Conservation (phyloP, 805 yeast species). For the Lachancea nothofagi region DNA sequence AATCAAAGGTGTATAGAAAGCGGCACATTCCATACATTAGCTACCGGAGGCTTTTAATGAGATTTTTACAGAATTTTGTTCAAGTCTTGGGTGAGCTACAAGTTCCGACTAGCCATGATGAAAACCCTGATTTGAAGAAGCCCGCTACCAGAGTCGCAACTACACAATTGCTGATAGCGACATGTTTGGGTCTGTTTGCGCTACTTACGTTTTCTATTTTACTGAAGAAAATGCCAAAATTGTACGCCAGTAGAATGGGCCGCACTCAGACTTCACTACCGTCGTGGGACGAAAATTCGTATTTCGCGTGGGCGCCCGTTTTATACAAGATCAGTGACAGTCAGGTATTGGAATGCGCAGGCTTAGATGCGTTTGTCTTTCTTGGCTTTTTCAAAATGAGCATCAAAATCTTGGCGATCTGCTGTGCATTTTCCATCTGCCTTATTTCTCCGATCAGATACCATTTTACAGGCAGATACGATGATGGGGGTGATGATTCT, state of each 20-base stretch:
- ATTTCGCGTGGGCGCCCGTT: slow-evolving; percentile 78
- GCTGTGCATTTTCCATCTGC: slow-evolving; percentile 63
- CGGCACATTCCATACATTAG: background rate
- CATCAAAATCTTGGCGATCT: slow-evolving; percentile 57
- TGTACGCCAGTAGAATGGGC: slow-evolving; percentile 72
- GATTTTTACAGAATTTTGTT: background rate
- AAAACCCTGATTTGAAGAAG: slow-evolving; percentile 31
- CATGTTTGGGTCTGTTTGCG: slow-evolving; percentile 61
- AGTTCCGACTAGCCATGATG: background rate
- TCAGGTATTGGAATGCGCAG: slow-evolving; percentile 82
- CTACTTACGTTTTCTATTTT: slow-evolving; percentile 64
- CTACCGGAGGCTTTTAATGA: background rate
- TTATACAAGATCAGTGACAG: slow-evolving; percentile 61
- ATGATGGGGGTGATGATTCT: slow-evolving; percentile 46
- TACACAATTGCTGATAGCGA: slow-evolving; percentile 71
- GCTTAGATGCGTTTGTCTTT: slow-evolving; percentile 90
- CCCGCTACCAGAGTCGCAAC: slow-evolving; percentile 55
- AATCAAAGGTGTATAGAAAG: too few relatives aligned
- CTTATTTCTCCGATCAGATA: slow-evolving; percentile 82
- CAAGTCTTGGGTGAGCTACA: background rate
- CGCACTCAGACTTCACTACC: slow-evolving; percentile 30
- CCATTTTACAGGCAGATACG: slow-evolving; percentile 75
- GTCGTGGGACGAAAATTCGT: slow-evolving; percentile 37
- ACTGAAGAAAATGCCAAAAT: slow-evolving; percentile 67
- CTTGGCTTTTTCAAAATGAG: slow-evolving; percentile 87